A percentile compares a stretch with the other conserved stretches of the same genome.
These are phyloP conservation scores for Psidium friedrichsthalianum DNA, from an alignment of 345 rosid species.

Conservation along the genomic window DNA sequence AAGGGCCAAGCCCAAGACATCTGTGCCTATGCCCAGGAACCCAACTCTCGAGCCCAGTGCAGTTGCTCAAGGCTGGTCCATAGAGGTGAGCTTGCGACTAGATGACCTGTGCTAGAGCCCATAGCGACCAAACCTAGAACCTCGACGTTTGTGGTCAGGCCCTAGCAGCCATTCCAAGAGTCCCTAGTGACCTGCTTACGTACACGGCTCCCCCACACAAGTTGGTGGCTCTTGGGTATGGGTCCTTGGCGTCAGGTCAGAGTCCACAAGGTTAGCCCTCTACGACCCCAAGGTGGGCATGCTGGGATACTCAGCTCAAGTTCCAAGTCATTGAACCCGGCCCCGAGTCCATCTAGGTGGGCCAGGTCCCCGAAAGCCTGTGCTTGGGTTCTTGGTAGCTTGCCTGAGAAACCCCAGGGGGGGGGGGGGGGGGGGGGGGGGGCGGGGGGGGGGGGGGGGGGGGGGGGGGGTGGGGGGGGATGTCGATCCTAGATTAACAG, in stretches of 20 bases:
- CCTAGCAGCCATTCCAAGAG: background rate
- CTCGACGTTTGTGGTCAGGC: background rate
- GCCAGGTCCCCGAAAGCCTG: fast-evolving
- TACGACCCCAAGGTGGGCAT: background rate
- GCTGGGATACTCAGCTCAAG: fast-evolving
- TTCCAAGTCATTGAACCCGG: background rate
- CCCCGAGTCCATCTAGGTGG: background rate
- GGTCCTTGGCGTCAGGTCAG: fast-evolving
- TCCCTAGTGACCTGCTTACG: background rate
- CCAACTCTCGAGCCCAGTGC: background rate
- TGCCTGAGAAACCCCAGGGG: background rate
- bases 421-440: too few species aligned
- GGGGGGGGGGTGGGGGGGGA: too few species aligned
- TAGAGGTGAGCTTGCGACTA: fast-evolving
- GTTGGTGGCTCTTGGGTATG: background rate
- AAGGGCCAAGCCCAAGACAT: background rate
- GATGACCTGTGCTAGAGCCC: background rate
- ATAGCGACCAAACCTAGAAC: background rate
- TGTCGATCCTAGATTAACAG: background rate
- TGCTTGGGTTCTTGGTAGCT: background rate
- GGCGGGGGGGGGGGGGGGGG: too few species aligned
- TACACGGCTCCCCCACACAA: background rate
- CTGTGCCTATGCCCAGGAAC: background rate
- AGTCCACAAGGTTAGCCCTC: background rate
- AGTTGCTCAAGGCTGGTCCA: background rate